Percentiles rank a stretch among this genome's conserved stretches.
Conservation (phyloP, 23 red algal species). For the Gracilaria domingensis region DNA sequence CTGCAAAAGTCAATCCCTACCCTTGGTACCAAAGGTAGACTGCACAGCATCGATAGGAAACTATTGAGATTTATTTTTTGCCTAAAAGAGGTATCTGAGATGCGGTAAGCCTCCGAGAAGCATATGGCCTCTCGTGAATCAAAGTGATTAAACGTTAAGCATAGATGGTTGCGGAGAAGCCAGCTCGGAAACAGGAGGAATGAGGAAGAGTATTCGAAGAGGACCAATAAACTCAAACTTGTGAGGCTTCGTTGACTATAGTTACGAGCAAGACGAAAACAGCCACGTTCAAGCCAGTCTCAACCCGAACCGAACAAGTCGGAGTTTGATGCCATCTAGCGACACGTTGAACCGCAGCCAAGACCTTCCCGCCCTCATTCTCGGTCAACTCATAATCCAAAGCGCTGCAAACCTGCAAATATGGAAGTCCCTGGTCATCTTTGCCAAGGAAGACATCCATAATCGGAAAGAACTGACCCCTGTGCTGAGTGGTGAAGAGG, state of each 20-base stretch:
- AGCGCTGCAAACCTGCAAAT: background rate
- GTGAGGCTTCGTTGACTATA: background rate
- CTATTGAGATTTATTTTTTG: too few relatives aligned
- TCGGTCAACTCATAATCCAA: conserved; percentile 9
- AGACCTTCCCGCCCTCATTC: background rate
- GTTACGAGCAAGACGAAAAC: conserved; percentile 19
- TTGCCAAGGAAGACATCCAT: background rate
- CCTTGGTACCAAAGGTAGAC: too few relatives aligned
- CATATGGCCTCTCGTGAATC: too few relatives aligned
- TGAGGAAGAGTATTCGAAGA: background rate
- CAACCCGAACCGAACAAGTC: background rate
- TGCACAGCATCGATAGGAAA: too few relatives aligned
- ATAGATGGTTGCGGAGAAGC: background rate
- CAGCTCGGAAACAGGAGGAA: background rate
- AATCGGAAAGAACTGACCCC: conserved; percentile 2
- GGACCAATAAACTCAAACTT: background rate
- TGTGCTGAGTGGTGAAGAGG: conserved; percentile 4
- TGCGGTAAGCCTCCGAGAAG: too few relatives aligned
- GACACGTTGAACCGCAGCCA: background rate
- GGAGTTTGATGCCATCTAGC: background rate
- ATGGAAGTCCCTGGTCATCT: background rate
- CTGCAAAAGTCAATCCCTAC: too few relatives aligned
- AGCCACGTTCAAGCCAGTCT: conserved; percentile 6
- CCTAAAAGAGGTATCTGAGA: too few relatives aligned
- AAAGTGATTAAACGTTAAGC: too few relatives aligned